Conservation (phyloP, 129 eudicot species). For the Artemisia argyi region DNA sequence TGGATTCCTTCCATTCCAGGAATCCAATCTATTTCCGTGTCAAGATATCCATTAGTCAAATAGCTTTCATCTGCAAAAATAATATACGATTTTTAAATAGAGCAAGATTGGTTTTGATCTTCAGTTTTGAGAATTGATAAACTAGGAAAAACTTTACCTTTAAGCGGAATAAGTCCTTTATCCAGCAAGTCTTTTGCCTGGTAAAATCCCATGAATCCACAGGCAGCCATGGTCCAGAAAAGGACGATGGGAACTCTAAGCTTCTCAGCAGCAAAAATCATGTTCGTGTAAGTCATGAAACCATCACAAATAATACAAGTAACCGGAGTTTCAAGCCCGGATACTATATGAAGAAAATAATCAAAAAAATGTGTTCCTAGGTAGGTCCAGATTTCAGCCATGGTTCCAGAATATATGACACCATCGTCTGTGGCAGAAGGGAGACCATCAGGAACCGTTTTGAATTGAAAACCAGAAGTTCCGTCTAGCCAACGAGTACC, state of each 20-base stretch:
- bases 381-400: neutral
- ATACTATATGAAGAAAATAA: conserved; percentile 14
- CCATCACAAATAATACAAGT: conserved; percentile 31
- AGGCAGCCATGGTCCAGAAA: conserved; percentile 29
- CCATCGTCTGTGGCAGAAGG: conserved; percentile 4
- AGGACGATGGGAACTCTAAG: conserved; percentile 20
- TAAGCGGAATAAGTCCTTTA: conserved; percentile 14
- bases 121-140: neutral
- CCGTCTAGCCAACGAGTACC: neutral
- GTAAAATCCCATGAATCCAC: conserved; percentile 28
- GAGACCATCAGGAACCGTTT: conserved; percentile 27
- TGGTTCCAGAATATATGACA: neutral
- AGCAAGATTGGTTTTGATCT: neutral
- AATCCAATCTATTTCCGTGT: conserved; percentile 33
- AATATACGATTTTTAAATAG: neutral
- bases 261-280: conserved; percentile 25
- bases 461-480: conserved; percentile 21
- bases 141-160: conserved; percentile 8
- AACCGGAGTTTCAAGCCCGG: conserved; percentile 22
- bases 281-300: conserved; percentile 26
- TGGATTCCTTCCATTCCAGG: conserved; percentile 33
- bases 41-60: conserved; percentile 24
- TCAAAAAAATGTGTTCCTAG: conserved; percentile 5
- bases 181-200: conserved; percentile 10
- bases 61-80: conserved; percentile 24